A percentile compares a stretch with the other conserved stretches of the same genome.
These are phyloP conservation scores for Geranium brycei DNA, from an alignment of 345 rosid genomes.

Conservation along the genomic window DNA sequence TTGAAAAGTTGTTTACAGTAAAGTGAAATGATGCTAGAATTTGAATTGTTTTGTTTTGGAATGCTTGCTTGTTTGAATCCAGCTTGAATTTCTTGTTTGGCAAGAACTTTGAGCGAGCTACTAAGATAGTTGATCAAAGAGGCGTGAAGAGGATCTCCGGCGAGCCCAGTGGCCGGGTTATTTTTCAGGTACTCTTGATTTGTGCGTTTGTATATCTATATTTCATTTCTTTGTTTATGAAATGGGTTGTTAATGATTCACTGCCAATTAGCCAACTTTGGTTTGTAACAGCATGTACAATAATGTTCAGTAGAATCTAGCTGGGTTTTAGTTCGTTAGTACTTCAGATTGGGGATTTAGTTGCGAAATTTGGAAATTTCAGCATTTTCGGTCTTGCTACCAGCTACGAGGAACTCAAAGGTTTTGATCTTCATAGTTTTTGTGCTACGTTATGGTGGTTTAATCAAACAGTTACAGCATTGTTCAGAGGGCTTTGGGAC, in stretches of 20 bases:
- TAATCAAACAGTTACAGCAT: not conserved
- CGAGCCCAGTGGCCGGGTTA: conserved; percentile 59
- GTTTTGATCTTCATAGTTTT: too few species aligned
- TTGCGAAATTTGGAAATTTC: too few species aligned
- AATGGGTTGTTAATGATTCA: too few species aligned
- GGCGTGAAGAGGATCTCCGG: conserved; percentile 70
- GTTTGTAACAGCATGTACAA: too few species aligned
- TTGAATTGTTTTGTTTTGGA: not conserved
- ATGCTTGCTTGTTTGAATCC: not conserved
- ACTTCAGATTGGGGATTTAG: too few species aligned
- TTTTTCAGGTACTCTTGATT: conserved; percentile 47
- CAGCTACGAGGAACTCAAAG: too few species aligned
- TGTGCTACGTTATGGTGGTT: not conserved
- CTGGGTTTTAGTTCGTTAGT: too few species aligned
- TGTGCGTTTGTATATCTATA: not conserved
- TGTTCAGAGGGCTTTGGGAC: not conserved
- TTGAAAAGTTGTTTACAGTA: not conserved
- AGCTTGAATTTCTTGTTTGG: conserved; percentile 86
- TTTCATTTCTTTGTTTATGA: too few species aligned
- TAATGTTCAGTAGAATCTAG: too few species aligned
- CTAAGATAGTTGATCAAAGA: conserved; percentile 59
- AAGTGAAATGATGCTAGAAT: not conserved
- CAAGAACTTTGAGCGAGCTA: conserved; percentile 74
- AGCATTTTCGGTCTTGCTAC: too few species aligned
- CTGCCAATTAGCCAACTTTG: too few species aligned